Conservation (phyloP, 768 basidiomycete species). For the Phylloporus sp. region DNA sequence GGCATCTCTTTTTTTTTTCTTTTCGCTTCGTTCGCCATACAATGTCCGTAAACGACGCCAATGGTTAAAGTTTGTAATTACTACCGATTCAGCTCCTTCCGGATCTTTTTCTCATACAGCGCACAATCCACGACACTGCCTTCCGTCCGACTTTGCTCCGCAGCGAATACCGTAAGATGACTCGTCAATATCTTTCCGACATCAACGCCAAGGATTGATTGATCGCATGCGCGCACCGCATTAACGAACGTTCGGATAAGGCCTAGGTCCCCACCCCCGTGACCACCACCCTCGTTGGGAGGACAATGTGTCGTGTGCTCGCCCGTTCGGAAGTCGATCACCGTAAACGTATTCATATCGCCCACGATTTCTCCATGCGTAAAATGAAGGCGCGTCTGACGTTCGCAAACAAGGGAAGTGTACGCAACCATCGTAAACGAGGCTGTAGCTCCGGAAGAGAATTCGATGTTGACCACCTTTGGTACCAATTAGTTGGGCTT, state of each 20-base stretch:
- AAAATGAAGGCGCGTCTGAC: constrained; percentile 83
- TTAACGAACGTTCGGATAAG: constrained; percentile 71
- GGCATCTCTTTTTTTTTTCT: constrained; percentile 22
- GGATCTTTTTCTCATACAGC: constrained; percentile 55
- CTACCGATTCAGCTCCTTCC: constrained; percentile 27
- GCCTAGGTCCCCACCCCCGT: constrained; percentile 81
- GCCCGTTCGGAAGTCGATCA: constrained; percentile 68
- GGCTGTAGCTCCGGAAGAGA: constrained; percentile 72
- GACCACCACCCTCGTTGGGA: constrained; percentile 57
- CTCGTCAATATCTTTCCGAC: constrained; percentile 67
- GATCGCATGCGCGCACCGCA: constrained; percentile 62
- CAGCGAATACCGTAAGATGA: constrained; percentile 84
- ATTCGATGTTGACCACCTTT: constrained; percentile 82
- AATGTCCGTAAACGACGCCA: too few relatives aligned
- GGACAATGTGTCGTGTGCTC: constrained; percentile 44
- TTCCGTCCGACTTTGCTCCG: constrained; percentile 68
- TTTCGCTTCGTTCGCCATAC: too few relatives aligned
- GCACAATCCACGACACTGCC: constrained; percentile 65
- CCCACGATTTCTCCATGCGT: constrained; percentile 87
- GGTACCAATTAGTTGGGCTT: not conserved
- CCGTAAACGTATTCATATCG: constrained; percentile 70
- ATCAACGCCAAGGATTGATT: constrained; percentile 60
- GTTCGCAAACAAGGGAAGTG: constrained; percentile 71
- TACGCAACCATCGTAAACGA: constrained; percentile 90
- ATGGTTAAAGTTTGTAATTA: not conserved